Evolutionary conservation across 208 protist species (phyloP).

Genomic region (Acanthamoeba triangularis): DNA sequence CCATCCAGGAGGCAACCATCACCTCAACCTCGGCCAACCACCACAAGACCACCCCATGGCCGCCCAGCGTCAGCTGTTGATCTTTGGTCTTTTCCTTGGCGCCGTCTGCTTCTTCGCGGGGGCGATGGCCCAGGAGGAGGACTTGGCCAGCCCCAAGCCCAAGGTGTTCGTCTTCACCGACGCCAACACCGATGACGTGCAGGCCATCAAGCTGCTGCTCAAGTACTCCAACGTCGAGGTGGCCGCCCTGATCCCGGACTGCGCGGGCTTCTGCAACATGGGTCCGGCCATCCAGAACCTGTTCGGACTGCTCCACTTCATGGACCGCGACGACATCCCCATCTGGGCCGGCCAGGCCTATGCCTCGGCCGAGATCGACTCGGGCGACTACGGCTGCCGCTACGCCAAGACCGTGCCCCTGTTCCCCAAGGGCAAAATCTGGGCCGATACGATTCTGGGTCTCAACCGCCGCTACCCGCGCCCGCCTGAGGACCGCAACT

Average conservation of each 20-base stretch:
- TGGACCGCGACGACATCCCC: neutral
- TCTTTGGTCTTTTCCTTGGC: neutral
- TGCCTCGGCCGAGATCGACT: neutral
- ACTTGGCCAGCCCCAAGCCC: neutral
- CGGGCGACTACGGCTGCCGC: neutral
- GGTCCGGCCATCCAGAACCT: neutral
- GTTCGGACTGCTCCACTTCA: neutral
- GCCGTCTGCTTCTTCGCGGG: neutral
- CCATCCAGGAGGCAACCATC: no score
- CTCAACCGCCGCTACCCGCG: neutral
- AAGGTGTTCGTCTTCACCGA: neutral
- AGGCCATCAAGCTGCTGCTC: slow-evolving; percentile 12
- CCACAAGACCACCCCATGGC: no score
- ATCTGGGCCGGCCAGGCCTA: neutral
- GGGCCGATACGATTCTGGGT: neutral
- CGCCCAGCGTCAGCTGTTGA: neutral
- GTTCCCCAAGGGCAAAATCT: neutral
- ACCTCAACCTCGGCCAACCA: no score
- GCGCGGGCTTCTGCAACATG: neutral
- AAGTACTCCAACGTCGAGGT: neutral
- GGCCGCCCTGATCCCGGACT: neutral
- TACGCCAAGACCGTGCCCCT: neutral
- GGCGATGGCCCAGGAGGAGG: neutral
- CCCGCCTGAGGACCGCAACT: neutral
- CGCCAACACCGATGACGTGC: neutral